Evolutionary conservation across 192 early-diverging fungal genomes (phyloP).

Genomic region (Coemansia sp.): DNA sequence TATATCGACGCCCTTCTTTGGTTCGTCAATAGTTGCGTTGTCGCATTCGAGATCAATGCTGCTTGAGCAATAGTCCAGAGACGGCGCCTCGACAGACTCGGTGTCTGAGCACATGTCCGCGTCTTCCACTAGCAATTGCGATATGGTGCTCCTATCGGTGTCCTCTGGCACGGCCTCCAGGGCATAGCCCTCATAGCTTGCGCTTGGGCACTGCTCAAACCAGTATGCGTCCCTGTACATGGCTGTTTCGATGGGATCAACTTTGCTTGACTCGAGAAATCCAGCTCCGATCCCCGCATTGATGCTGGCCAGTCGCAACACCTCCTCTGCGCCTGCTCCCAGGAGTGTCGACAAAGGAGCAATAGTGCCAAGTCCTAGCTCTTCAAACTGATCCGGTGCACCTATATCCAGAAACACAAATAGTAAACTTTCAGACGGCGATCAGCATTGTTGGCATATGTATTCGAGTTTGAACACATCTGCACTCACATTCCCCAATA

Average conservation of each 20-base stretch:
- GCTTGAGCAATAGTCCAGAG: slow-evolving; percentile 1
- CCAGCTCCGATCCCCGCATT: slow-evolving; percentile 12
- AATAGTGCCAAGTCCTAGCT: slow-evolving; percentile 2
- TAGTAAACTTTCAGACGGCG: not conserved
- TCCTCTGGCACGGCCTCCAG: not conserved
- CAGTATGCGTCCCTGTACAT: slow-evolving; percentile 5
- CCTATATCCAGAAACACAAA: slow-evolving; percentile 5
- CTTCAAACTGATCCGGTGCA: not conserved
- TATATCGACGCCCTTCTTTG: not conserved
- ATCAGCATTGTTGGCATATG: not conserved
- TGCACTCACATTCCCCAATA: not conserved
- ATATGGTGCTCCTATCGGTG: not conserved
- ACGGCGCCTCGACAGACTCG: not conserved
- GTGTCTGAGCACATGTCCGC: not conserved
- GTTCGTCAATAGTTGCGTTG: not conserved
- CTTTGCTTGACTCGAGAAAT: slow-evolving; percentile 2
- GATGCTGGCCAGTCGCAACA: slow-evolving; percentile 2
- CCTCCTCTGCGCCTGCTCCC: not conserved
- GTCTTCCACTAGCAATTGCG: not conserved
- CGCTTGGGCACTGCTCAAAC: not conserved
- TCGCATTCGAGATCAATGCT: not conserved
- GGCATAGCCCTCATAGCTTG: not conserved
- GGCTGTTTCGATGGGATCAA: not conserved
- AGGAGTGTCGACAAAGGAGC: slow-evolving; percentile 8
- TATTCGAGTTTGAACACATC: slow-evolving; percentile 3